Conservation (phyloP, 164 flowering plant species). For the Sextonia rubra region DNA sequence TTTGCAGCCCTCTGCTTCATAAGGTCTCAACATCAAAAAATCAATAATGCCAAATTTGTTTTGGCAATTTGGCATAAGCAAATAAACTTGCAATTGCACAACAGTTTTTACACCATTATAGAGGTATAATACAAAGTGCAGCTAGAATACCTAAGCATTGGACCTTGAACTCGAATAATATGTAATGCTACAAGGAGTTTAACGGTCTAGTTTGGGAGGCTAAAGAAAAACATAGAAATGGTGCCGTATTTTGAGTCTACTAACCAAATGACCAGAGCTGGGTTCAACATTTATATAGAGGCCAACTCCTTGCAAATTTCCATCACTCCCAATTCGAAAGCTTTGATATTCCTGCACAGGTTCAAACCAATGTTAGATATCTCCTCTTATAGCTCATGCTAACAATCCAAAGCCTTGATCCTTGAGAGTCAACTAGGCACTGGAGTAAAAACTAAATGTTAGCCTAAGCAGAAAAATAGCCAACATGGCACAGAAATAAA, state of each 20-base stretch:
- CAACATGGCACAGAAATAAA: not conserved
- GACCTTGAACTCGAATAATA: no score
- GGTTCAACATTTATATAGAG: slow-evolving; percentile 76
- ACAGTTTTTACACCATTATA: no score
- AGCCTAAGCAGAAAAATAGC: not conserved
- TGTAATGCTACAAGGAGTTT: no score
- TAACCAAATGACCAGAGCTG: slow-evolving; percentile 80
- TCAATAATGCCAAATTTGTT: no score
- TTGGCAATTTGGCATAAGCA: no score
- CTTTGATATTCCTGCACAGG: slow-evolving; percentile 79
- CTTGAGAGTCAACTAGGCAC: not conserved
- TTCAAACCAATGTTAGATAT: slow-evolving; percentile 9
- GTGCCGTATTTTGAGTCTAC: slow-evolving; percentile 15
- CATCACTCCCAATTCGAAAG: slow-evolving; percentile 90
- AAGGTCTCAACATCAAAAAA: no score
- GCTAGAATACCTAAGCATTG: no score
- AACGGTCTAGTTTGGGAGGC: no score
- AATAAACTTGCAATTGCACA: no score
- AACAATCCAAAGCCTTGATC: not conserved
- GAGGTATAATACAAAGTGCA: no score
- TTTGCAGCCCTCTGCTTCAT: no score
- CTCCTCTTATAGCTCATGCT: not conserved
- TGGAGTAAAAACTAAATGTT: not conserved
- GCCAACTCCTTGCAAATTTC: slow-evolving; percentile 94
- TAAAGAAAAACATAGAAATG: not conserved